phyloP scores from a whole-genome alignment of 139 green algal species.

The Ettlia oleoabundans region DNA sequence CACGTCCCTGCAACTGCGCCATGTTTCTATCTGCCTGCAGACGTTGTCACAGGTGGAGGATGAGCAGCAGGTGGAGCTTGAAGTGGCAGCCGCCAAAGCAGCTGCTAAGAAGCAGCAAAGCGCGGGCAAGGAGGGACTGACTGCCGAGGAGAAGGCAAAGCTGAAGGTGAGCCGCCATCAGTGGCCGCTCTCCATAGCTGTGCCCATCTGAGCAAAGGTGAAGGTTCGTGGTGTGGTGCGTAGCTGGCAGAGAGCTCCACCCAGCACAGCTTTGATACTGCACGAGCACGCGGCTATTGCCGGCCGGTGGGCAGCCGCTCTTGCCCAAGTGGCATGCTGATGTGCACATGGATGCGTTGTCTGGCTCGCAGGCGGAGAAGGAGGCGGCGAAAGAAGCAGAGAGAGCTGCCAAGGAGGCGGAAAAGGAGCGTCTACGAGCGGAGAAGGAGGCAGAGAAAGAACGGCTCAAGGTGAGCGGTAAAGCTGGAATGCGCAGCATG shows the following conservation, averaged over 20 bases:
- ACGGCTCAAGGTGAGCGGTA: slow-evolving; percentile 15
- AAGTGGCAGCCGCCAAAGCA: slow-evolving; percentile 4
- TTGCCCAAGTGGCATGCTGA: too few relatives aligned
- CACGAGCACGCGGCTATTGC: too few relatives aligned
- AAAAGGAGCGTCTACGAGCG: slow-evolving; percentile 32
- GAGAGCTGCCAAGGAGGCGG: slow-evolving; percentile 24
- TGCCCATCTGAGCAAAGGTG: neutral
- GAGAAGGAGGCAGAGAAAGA: slow-evolving; percentile 53
- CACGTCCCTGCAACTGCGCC: neutral
- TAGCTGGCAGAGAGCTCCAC: neutral
- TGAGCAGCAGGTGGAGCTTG: slow-evolving; percentile 1
- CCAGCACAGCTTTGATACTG: neutral
- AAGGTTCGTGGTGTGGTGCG: neutral
- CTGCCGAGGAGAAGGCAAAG: slow-evolving; percentile 22
- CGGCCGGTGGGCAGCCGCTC: too few relatives aligned
- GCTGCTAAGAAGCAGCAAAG: slow-evolving; percentile 3
- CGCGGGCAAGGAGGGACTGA: neutral
- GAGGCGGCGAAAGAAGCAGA: slow-evolving; percentile 30
- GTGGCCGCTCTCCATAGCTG: too few relatives aligned
- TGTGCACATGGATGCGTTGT: neutral
- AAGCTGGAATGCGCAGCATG: neutral
- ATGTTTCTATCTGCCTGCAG: neutral
- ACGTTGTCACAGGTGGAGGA: slow-evolving; percentile 3
- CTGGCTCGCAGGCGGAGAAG: slow-evolving; percentile 35
- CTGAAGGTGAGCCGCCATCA: slow-evolving; percentile 20